Evolutionary conservation across 139 green algal species (phyloP).

Genomic region (Coccomyxa sp.): DNA sequence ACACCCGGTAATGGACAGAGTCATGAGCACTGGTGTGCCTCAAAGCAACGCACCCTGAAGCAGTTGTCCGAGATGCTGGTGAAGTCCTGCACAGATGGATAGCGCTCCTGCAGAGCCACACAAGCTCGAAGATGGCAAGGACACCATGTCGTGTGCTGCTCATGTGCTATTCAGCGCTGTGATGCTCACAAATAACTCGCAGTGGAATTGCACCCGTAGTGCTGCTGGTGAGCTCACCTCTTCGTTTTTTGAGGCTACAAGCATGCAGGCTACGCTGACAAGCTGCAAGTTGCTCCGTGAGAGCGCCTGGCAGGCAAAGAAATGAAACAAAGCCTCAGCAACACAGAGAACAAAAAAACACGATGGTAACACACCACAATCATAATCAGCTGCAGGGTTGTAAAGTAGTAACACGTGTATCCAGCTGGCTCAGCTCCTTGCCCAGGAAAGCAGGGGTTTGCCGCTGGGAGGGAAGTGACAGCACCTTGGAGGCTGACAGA

Average conservation of each 20-base stretch:
- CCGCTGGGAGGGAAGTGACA: no score
- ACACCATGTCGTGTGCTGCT: no score
- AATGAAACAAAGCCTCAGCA: no score
- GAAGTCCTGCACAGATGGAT: constrained; percentile 40
- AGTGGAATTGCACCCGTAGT: neutral
- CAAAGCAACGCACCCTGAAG: constrained; percentile 23
- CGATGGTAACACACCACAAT: no score
- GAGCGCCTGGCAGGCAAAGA: constrained; percentile 51
- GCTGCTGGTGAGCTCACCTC: constrained; percentile 51
- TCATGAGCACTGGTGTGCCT: neutral
- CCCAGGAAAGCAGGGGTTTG: no score
- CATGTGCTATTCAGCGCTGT: no score
- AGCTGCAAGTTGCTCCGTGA: constrained; percentile 93
- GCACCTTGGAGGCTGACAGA: constrained; percentile 47
- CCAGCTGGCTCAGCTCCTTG: no score
- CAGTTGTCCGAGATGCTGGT: constrained; percentile 42
- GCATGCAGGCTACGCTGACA: constrained; percentile 71
- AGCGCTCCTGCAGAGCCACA: constrained; percentile 23
- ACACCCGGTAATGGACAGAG: neutral
- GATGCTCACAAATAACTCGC: no score
- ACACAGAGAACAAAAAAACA: no score
- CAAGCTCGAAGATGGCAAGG: no score
- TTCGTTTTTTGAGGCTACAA: constrained; percentile 97
- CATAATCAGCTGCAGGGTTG: no score
- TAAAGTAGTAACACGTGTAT: no score